Evolutionary conservation across 2,329 filamentous ascomycete species (phyloP), one percentile per base, ranked within the genome.

Genomic region (Chaetomium sp.): DNA sequence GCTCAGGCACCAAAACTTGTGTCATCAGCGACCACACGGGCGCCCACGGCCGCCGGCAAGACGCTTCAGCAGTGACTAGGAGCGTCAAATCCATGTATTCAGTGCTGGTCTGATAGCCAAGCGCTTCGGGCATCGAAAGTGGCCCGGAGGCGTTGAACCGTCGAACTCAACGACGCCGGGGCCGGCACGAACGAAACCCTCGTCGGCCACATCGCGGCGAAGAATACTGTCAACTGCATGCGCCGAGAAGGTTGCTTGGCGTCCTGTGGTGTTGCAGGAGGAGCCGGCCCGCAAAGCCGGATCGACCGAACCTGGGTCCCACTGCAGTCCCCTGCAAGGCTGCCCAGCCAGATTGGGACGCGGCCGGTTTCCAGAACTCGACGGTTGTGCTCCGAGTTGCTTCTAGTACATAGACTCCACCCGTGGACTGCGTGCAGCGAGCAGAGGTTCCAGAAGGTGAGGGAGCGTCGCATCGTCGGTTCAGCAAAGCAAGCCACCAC

Each of bases 281-380:
- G 63, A 35, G 45, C 62, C 70, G 70, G 70, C 56, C 70, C 70
- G 70, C 60, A 58, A 57, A 70, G 67, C 70, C 70, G 70, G 65
- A 63, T 65, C 66, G 66, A 63, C 61, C 66, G 58, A 23, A 29
- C 29, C 57, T 29, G 42, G 45, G 62, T 53, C 67, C 65, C 67
- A 68, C 60, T 47, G 25, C 54, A n/a, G 19, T 33, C 47, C 38
- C 60, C 50, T 62, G 57, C 56, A 57, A 42, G 19, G 27, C 54
- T 25, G 25, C 42, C 59, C 50, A 60, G 31, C 21, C 29, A 21
- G 42, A 38, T 35, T 56, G 61, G 29, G 25, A 19, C 5, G 12
- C 21, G 31, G 25, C 29, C 27, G 2, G 19, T 33, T 23, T 35
- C 35, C 35, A 53, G 29, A 58, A 47, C 31, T 23, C 47, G 61